Base-by-base conservation (phyloP, 192 early-diverging fungal genomes). In the Helicostylum pulchrum region DNA sequence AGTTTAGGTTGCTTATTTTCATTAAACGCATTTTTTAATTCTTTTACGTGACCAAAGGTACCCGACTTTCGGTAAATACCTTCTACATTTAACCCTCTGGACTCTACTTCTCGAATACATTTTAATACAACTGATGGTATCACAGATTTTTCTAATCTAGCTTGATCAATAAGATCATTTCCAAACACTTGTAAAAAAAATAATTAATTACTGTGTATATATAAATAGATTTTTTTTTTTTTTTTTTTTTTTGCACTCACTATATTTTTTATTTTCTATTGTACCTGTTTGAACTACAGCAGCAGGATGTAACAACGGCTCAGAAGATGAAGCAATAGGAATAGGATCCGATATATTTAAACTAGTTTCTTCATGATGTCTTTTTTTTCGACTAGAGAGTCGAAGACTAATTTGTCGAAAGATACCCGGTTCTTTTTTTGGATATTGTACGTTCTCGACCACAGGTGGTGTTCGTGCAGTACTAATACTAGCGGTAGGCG, bases 1-100 rank as follows among this genome's bases (percentile, higher is more conserved):
- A 78, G 66, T n/a, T 84, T 81, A 0, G 80, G 68, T 3, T 73
- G 45, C 17, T 84, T 69, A 7, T 82, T 72, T 31, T 79, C 52
- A 42, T 85, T 74, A 51, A 89, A 86, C 11, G 83, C 81, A 43
- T 83, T 67, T 44, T 87, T 82, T 32, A 93, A 74, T 32, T 75
- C 73, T 39, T 81, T 73, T 55, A 86, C 81, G 36, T 90, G 86
- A 55, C 80, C 81, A 26, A 83, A 81, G 54, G 85, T 82, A 14
- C 88, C 91, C 0, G 88, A 89, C 64, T 87, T 85, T 34, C 91
- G 90, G 65, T 93, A 93, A 21, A 93, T 85, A 34, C 91, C 91
- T 73, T 93, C 79, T 57, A 74, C 86, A 54, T 61, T 85, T 83
- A 84, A 75, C 51, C 70, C 82, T 58, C 83, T 74, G 8, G 61